Percentiles rank a stretch among this genome's conserved stretches.
Conservation (phyloP, 2,329 filamentous ascomycete genomes). For the Chrysoporthe puriensis region DNA sequence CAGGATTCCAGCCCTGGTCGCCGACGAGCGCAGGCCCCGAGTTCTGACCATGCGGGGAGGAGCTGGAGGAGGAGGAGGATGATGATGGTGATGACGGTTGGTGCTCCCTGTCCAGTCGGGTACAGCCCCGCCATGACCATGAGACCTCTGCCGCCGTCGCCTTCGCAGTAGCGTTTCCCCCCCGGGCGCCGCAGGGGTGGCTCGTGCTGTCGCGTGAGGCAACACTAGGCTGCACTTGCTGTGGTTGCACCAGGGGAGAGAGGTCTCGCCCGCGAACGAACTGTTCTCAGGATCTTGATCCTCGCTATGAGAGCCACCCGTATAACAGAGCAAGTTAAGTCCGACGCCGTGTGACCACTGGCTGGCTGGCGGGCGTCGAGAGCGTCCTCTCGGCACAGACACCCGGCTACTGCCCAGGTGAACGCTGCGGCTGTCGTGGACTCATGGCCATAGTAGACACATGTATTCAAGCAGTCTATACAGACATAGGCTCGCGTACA, state of each 20-base stretch:
- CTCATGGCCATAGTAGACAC: background rate
- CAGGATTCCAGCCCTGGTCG: background rate
- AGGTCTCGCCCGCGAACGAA: background rate
- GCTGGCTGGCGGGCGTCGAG: background rate
- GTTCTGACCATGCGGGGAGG: no score
- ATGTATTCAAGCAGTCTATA: background rate
- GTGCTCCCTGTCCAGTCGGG: background rate
- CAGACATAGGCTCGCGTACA: no score
- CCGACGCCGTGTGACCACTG: no score
- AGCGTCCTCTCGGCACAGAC: background rate
- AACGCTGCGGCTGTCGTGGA: background rate
- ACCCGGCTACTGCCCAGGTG: background rate
- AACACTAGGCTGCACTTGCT: background rate
- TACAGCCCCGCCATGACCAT: background rate
- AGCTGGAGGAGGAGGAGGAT: background rate
- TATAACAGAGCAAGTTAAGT: background rate
- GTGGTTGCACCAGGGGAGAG: background rate
- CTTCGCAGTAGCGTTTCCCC: no score
- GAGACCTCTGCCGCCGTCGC: background rate
- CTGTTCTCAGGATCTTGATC: background rate
- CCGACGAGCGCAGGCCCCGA: no score
- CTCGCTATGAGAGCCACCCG: background rate
- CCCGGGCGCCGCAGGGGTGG: no score
- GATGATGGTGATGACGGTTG: background rate
- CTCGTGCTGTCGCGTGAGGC: background rate